A percentile compares a stretch with the other conserved stretches of the same genome.
Conservation (phyloP, 2,329 filamentous ascomycete genomes). For the Fusarium annulatum region DNA sequence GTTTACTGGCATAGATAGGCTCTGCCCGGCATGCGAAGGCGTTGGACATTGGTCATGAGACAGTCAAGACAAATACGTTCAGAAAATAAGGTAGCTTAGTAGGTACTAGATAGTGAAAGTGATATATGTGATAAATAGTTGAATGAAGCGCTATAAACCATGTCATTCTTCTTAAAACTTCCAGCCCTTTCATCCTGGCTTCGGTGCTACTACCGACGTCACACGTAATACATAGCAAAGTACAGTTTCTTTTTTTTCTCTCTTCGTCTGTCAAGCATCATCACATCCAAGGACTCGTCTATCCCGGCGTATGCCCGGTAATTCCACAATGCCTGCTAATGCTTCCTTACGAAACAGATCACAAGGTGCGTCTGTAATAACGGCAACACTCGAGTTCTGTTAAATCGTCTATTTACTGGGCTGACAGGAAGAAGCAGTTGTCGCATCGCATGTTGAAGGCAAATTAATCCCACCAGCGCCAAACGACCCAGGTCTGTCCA, state of each 20-base stretch:
- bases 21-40: neutral
- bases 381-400: slow-evolving; percentile 14
- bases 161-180: slow-evolving; percentile 26
- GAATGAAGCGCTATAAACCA: slow-evolving; percentile 36
- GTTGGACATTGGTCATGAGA: neutral
- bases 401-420: slow-evolving; percentile 23
- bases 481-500: slow-evolving; percentile 46
- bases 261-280: slow-evolving; percentile 12
- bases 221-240: slow-evolving; percentile 37
- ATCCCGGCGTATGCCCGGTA: slow-evolving; percentile 13
- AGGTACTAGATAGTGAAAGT: slow-evolving; percentile 24
- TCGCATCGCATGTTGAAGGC: slow-evolving; percentile 43
- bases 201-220: slow-evolving; percentile 20
- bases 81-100: neutral
- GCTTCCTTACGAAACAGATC: slow-evolving; percentile 14
- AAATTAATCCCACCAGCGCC: slow-evolving; percentile 48
- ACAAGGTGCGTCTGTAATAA: slow-evolving; percentile 4
- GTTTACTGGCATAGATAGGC: neutral
- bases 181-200: slow-evolving; percentile 18
- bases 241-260: slow-evolving; percentile 35
- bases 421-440: slow-evolving; percentile 27
- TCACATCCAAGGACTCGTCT: slow-evolving; percentile 16
- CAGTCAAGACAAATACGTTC: neutral
- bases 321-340: slow-evolving; percentile 18
- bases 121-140: slow-evolving; percentile 37